Evolutionary conservation across 2,329 filamentous ascomycete species (phyloP).

Genomic region (Fusarium protoensiforme): DNA sequence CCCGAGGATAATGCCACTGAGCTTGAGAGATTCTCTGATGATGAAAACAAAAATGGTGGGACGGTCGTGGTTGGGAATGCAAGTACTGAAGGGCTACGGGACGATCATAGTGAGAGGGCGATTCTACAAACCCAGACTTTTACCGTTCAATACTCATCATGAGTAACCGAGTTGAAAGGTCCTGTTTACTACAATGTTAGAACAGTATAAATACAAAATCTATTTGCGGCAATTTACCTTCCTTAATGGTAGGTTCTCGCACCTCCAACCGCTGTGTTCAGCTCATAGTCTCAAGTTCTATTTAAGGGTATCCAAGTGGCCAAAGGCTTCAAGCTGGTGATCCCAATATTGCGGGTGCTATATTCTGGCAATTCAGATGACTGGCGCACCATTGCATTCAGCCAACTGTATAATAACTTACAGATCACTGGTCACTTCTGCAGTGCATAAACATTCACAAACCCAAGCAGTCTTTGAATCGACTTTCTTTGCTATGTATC

Average conservation of each 20-base stretch:
- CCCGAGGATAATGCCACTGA: conserved; percentile 22
- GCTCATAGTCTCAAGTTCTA: background rate
- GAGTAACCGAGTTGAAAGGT: background rate
- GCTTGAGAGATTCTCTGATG: conserved; percentile 17
- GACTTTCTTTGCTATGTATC: background rate
- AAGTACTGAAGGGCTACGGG: conserved; percentile 12
- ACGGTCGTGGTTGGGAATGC: conserved; percentile 17
- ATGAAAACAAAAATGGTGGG: conserved; percentile 1
- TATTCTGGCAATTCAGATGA: background rate
- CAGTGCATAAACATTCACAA: background rate
- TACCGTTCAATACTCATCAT: conserved; percentile 28
- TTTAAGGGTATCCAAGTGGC: background rate
- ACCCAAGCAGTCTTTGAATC: background rate
- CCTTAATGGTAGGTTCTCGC: background rate
- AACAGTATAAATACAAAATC: background rate
- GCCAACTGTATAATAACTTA: background rate
- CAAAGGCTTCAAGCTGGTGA: background rate
- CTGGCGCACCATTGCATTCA: background rate
- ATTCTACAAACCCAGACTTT: conserved; percentile 42
- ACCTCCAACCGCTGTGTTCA: background rate
- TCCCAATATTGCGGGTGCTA: background rate
- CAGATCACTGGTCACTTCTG: background rate
- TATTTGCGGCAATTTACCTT: background rate
- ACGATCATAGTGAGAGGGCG: conserved; percentile 41
- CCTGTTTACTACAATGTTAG: background rate